These are phyloP conservation scores for Aspergillus ochraceoroseus DNA, from an alignment of 2,329 filamentous ascomycete species.

Conservation along the genomic window DNA sequence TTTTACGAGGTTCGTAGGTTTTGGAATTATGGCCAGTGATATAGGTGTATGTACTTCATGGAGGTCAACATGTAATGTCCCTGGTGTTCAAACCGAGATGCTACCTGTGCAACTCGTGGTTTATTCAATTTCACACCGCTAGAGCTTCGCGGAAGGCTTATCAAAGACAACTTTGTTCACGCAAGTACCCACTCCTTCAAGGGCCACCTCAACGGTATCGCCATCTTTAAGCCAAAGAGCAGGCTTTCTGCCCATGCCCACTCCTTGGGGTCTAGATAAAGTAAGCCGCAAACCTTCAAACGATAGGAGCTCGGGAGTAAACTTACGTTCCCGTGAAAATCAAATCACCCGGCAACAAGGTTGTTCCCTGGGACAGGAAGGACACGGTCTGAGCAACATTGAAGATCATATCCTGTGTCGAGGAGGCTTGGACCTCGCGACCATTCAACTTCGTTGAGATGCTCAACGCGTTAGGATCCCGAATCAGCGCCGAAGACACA, in stretches of 20 bases:
- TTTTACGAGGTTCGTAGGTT: no score
- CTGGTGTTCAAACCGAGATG: no score
- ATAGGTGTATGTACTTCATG: no score
- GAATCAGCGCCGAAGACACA: slow-evolving; percentile 51
- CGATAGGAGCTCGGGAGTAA: not conserved
- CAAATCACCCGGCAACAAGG: slow-evolving; percentile 40
- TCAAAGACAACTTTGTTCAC: slow-evolving; percentile 43
- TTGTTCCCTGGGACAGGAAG: slow-evolving; percentile 45
- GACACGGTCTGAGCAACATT: slow-evolving; percentile 44
- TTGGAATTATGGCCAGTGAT: no score
- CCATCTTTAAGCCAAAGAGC: slow-evolving; percentile 65
- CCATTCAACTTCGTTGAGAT: slow-evolving; percentile 50
- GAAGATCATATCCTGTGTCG: slow-evolving; percentile 49
- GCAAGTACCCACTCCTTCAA: slow-evolving; percentile 61
- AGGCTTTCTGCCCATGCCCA: slow-evolving; percentile 65
- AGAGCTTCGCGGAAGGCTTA: slow-evolving; percentile 39
- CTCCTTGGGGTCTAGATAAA: slow-evolving; percentile 60
- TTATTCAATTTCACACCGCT: slow-evolving; percentile 1
- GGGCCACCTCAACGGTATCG: slow-evolving; percentile 63
- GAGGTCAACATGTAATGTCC: no score
- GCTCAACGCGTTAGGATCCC: slow-evolving; percentile 39
- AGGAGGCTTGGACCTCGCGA: slow-evolving; percentile 46
- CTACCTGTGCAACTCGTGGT: no score
- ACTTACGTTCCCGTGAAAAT: slow-evolving; percentile 47
- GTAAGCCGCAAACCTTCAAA: not conserved